These are phyloP conservation scores for Tylopilus subfusipes DNA, from an alignment of 768 basidiomycete species.

Conservation along the genomic window DNA sequence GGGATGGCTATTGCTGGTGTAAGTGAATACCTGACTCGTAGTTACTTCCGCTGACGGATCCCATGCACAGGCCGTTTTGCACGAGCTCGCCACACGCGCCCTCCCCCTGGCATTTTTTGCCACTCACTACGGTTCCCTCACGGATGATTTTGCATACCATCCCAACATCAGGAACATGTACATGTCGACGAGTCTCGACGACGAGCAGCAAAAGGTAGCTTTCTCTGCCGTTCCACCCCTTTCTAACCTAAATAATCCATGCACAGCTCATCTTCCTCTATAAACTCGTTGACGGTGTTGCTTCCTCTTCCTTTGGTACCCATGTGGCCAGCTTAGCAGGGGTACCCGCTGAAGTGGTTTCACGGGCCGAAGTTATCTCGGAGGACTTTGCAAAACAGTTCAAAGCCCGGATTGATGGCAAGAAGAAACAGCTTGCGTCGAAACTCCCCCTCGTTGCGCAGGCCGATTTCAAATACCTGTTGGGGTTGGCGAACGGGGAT, in stretches of 20 bases:
- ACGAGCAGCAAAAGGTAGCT: constrained; percentile 81
- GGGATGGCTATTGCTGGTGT: constrained; percentile 98
- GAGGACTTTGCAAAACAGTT: constrained; percentile 85
- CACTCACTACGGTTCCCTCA: constrained; percentile 94
- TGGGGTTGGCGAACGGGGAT: constrained; percentile 56
- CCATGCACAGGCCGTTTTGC: constrained; percentile 71
- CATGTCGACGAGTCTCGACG: constrained; percentile 93
- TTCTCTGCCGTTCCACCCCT: neutral
- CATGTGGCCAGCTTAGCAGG: constrained; percentile 96
- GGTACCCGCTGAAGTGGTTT: constrained; percentile 79
- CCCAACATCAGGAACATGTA: constrained; percentile 93
- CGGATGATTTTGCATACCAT: constrained; percentile 90
- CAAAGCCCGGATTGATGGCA: constrained; percentile 68
- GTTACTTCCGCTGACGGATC: constrained; percentile 4
- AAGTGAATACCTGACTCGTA: constrained; percentile 19
- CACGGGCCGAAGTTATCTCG: constrained; percentile 85
- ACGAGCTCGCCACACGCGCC: constrained; percentile 91
- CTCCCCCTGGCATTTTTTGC: constrained; percentile 93
- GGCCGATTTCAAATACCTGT: constrained; percentile 86
- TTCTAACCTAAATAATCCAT: neutral
- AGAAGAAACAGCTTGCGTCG: constrained; percentile 48
- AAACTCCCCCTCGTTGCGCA: constrained; percentile 76
- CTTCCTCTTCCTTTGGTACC: constrained; percentile 85
- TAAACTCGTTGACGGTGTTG: constrained; percentile 87
- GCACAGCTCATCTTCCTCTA: constrained; percentile 86